These are phyloP conservation scores for Asterochloris erici DNA, from an alignment of 139 green algal species.

Conservation along the genomic window DNA sequence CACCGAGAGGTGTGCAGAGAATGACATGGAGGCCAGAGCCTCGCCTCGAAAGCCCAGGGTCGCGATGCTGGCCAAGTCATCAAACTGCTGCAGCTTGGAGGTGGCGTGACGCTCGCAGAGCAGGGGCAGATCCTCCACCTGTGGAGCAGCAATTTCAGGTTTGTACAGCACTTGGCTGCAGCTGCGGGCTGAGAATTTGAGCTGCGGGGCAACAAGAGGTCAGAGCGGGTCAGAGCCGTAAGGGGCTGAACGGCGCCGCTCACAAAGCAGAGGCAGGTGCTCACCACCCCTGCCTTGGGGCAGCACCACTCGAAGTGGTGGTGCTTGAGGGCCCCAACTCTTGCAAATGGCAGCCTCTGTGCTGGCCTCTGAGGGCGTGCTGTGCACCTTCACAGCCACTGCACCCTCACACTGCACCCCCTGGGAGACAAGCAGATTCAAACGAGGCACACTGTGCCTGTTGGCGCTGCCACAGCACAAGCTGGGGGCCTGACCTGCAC, in stretches of 20 bases:
- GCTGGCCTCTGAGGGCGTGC: not conserved
- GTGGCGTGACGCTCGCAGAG: slow-evolving; percentile 91
- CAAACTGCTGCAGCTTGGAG: slow-evolving; percentile 86
- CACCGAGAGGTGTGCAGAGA: slow-evolving; percentile 86
- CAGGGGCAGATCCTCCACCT: slow-evolving; percentile 82
- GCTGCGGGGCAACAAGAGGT: too few species aligned
- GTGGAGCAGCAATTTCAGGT: not conserved
- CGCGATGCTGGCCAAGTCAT: slow-evolving; percentile 80
- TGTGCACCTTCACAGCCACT: not conserved
- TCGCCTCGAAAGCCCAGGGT: slow-evolving; percentile 96
- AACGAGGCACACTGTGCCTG: not conserved
- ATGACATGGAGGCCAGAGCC: slow-evolving; percentile 88
- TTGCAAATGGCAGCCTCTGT: slow-evolving; percentile 4
- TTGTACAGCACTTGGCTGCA: not conserved
- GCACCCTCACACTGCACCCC: too few species aligned
- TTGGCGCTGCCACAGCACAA: not conserved
- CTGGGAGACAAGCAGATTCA: too few species aligned
- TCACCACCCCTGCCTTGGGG: too few species aligned
- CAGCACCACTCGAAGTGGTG: too few species aligned
- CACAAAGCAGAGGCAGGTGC: not conserved
- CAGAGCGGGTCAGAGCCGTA: too few species aligned
- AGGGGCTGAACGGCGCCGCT: not conserved
- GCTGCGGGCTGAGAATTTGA: not conserved
- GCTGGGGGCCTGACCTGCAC: slow-evolving; percentile 54
- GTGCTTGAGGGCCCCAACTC: too few species aligned